Evolutionary conservation across 1,284 basidiomycete species (phyloP), one percentile per base, ranked within the genome.

Genomic region (Ceratobasidium sp.): DNA sequence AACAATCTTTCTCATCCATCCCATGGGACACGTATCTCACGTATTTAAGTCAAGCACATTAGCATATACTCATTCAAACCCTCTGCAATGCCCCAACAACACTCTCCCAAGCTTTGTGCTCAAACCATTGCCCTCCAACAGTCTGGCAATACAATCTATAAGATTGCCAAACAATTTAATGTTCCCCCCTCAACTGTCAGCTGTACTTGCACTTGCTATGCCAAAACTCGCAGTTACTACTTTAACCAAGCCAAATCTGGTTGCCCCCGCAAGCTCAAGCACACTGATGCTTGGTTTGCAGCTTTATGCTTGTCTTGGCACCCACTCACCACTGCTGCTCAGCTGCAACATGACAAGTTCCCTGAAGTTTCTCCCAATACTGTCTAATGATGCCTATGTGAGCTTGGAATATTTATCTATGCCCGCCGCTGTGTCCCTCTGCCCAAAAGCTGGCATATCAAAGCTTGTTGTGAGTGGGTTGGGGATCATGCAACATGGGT

Each of bases 301-400:
- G 56, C 56, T 17, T 20, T 60, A 11, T 8, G 10, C 7, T 26
- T 60, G 15, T 7, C 20, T 8, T 15, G 58, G n/a, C 1, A 13
- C 7, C 33, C 10, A 3, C 28, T 13, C 6, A 7, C 7, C 7
- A 64, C 8, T 6, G 47, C 65, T n/a, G 63, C 39, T 8, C 42
- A 65, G 39, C 42, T 65, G 23, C 63, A 65, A 33, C 42, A 23
- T 10, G 23, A 65, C n/a, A 28, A 26, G 17, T 65, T 65, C n/a
- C 63, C 63, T n/a, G 23, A 65, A 47, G 3, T 65, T 65, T 15
- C 13, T 49, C 20, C 26, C 42, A 13, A 65, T 47, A 64, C 61
- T 6, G 23, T 64, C 37, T 23, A 26, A 42, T 26, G n/a, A 6
- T 23, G 45, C 5, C 61, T 64, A 2, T 10, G 7, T 11, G 26